phyloP scores from a whole-genome alignment of 2,329 filamentous ascomycete species.

The Madurella mycetomatis region DNA sequence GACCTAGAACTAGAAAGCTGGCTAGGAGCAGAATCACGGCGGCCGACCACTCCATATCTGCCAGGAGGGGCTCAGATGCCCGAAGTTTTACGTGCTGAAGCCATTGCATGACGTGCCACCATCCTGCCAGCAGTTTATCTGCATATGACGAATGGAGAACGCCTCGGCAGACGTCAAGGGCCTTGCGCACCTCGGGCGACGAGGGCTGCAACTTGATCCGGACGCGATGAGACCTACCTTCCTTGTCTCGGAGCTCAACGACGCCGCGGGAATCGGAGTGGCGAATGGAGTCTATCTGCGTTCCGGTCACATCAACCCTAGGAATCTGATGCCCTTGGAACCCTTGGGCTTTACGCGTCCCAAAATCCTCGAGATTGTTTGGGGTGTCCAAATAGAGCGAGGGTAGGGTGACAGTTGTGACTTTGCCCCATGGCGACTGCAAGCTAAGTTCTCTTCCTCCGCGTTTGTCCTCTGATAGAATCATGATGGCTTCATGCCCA shows the following conservation, averaged over 20 bases:
- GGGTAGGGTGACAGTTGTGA: constrained; percentile 63
- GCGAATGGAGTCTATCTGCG: constrained; percentile 50
- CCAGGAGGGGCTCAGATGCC: constrained; percentile 32
- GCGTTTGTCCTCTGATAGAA: constrained; percentile 61
- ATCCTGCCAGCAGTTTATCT: constrained; percentile 61
- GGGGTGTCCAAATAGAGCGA: constrained; percentile 56
- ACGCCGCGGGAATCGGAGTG: constrained; percentile 56
- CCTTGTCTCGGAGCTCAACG: constrained; percentile 62
- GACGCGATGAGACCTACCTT: constrained; percentile 60
- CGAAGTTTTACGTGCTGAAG: constrained; percentile 31
- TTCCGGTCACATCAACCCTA: constrained; percentile 43
- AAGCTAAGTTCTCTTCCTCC: constrained; percentile 64
- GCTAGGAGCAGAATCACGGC: constrained; percentile 60
- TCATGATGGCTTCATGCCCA: constrained; percentile 61
- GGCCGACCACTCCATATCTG: constrained; percentile 65
- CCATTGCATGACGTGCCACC: constrained; percentile 74
- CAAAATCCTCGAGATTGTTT: constrained; percentile 54
- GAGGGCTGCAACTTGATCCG: constrained; percentile 63
- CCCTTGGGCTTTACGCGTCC: constrained; percentile 48
- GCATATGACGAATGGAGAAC: constrained; percentile 56
- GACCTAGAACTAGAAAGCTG: constrained; percentile 57
- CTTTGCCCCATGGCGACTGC: constrained; percentile 70
- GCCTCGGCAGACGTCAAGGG: constrained; percentile 60
- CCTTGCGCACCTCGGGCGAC: constrained; percentile 56
- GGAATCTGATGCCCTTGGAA: constrained; percentile 41